Percentiles rank a stretch among this genome's conserved stretches.
Evolutionary conservation across 1,139 yeast genomes (phyloP).

Genomic region (Blastobotrys petasosporus): DNA sequence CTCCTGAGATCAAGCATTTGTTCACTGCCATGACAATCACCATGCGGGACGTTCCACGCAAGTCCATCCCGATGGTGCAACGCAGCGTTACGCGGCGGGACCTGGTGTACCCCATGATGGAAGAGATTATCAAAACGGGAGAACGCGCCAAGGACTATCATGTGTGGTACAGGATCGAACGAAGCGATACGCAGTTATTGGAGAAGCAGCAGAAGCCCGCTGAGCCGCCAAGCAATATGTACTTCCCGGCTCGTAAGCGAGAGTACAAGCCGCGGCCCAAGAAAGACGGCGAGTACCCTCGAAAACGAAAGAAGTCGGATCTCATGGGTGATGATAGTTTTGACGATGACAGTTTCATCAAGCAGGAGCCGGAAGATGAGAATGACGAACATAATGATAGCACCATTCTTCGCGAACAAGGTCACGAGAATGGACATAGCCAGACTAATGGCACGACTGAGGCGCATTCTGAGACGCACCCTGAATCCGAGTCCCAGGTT

Average conservation of each 20-base stretch:
- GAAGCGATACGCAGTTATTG: constrained; percentile 55
- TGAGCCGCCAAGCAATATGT: constrained; percentile 27
- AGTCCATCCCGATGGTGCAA: constrained; percentile 61
- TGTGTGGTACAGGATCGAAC: constrained; percentile 84
- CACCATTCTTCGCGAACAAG: no score
- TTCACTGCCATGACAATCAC: constrained; percentile 59
- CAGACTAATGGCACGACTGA: no score
- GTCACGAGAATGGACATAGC: no score
- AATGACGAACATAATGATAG: not conserved
- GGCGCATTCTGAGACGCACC: no score
- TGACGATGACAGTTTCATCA: no score
- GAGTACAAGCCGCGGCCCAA: constrained; percentile 27
- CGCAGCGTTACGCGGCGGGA: constrained; percentile 60
- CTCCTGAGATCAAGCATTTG: constrained; percentile 27
- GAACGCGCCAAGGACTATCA: constrained; percentile 54
- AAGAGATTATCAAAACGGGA: constrained; percentile 53
- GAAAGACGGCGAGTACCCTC: constrained; percentile 15
- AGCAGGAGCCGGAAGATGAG: not conserved
- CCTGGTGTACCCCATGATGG: constrained; percentile 57
- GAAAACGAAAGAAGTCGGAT: constrained; percentile 11
- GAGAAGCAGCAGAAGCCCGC: constrained; percentile 29
- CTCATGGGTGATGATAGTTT: constrained; percentile 1
- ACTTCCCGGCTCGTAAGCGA: constrained; percentile 26
- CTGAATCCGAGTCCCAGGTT: no score
- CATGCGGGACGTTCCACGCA: constrained; percentile 55